Evolutionary conservation across 2,329 filamentous ascomycete genomes (phyloP).

Genomic region (Aspergillus viridinutans): DNA sequence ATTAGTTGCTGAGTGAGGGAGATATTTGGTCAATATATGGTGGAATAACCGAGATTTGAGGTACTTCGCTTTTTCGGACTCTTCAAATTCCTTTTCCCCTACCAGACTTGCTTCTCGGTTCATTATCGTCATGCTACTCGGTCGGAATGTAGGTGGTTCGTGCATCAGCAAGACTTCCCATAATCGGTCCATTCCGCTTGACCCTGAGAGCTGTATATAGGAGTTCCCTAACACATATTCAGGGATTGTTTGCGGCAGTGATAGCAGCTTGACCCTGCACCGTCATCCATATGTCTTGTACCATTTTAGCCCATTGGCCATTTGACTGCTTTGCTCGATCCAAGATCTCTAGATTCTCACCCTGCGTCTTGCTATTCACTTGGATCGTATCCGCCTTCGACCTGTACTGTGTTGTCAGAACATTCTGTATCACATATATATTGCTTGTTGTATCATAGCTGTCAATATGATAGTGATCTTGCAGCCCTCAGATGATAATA

Average conservation of each 20-base stretch:
- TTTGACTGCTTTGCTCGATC: not conserved
- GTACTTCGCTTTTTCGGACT: not conserved
- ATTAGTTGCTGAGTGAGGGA: not conserved
- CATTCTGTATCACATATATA: not conserved
- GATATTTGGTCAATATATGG: not conserved
- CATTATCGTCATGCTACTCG: not conserved
- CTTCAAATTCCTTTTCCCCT: not conserved
- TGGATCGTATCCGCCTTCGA: not conserved
- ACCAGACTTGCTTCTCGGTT: not conserved
- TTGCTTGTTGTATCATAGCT: not conserved
- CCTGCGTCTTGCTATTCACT: not conserved
- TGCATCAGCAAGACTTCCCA: too few relatives aligned
- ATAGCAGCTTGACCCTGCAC: not conserved
- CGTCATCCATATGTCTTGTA: not conserved
- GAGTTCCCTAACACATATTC: not conserved
- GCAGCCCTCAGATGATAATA: too few relatives aligned
- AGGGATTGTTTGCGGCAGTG: not conserved
- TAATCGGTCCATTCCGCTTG: too few relatives aligned
- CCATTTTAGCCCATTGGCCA: not conserved
- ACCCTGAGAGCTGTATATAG: not conserved
- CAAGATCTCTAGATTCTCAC: not conserved
- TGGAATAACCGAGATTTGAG: not conserved
- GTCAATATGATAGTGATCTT: too few relatives aligned
- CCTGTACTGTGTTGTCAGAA: not conserved
- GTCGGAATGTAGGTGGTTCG: too few relatives aligned